These are phyloP conservation scores for Pythium volutum DNA, from an alignment of 352 stramenopile genomes.

Conservation along the genomic window DNA sequence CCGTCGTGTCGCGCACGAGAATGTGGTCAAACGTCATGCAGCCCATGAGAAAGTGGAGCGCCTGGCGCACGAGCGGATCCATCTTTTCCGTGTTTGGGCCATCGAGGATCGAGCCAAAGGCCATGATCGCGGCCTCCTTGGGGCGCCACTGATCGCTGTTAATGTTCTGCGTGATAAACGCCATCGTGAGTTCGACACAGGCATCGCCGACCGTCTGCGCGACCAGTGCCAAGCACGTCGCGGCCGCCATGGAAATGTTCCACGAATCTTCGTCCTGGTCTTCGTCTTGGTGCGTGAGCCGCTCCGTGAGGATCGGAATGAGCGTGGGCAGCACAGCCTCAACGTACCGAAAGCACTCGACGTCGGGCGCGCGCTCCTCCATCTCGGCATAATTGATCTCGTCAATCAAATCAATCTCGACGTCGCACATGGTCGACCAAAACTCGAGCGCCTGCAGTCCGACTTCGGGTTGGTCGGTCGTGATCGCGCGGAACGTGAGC, in stretches of 20 bases:
- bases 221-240: slow-evolving; percentile 92
- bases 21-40: slow-evolving; percentile 90
- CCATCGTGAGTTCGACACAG: slow-evolving; percentile 91
- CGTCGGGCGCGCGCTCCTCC: slow-evolving; percentile 47
- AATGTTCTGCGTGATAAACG: slow-evolving; percentile 95
- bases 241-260: slow-evolving; percentile 93
- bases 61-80: slow-evolving; percentile 88
- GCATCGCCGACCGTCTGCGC: slow-evolving; percentile 90
- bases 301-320: slow-evolving; percentile 91
- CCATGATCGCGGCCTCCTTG: slow-evolving; percentile 96
- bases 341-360: slow-evolving; percentile 88
- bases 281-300: slow-evolving; percentile 94
- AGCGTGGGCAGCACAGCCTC: slow-evolving; percentile 84
- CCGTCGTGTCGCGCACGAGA: slow-evolving; percentile 95
- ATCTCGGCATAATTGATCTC: slow-evolving; percentile 86
- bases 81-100: slow-evolving; percentile 91
- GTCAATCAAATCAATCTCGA: slow-evolving; percentile 93
- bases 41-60: slow-evolving; percentile 91
- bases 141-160: slow-evolving; percentile 92
- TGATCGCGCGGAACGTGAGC: slow-evolving; percentile 93
- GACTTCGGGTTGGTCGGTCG: slow-evolving; percentile 90
- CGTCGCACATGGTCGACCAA: slow-evolving; percentile 96
- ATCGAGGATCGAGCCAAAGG: slow-evolving; percentile 95
- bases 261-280: slow-evolving; percentile 93
- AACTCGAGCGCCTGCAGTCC: slow-evolving; percentile 97